These are phyloP conservation scores for Colletotrichum salicis DNA, from an alignment of 2,329 filamentous ascomycete species.

Conservation along the genomic window DNA sequence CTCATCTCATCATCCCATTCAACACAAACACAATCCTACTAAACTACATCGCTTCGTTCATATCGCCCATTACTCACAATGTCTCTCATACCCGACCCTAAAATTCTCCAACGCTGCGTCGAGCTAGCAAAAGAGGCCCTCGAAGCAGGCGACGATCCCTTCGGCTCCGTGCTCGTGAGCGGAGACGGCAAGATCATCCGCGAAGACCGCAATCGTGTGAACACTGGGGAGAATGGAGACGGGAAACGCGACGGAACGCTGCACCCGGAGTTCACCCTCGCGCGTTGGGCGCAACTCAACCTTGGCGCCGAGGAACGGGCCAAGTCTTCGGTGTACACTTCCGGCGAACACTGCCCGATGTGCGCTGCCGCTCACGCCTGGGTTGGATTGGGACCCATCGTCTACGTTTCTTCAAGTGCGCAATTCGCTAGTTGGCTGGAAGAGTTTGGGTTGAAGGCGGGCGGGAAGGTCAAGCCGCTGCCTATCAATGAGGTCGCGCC, in stretches of 20 bases:
- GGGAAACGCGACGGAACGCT: conserved; percentile 44
- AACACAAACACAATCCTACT: background rate
- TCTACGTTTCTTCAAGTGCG: conserved; percentile 45
- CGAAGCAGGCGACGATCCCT: conserved; percentile 48
- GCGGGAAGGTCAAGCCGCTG: conserved; percentile 39
- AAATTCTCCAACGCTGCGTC: conserved; percentile 39
- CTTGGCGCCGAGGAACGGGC: conserved; percentile 52
- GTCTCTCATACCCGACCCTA: conserved; percentile 23
- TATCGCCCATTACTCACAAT: conserved; percentile 12
- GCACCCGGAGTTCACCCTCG: conserved; percentile 50
- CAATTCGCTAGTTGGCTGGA: conserved; percentile 44
- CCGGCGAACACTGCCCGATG: conserved; percentile 52
- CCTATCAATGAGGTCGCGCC: conserved; percentile 45
- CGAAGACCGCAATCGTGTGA: conserved; percentile 48
- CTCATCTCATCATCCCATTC: background rate
- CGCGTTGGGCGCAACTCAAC: conserved; percentile 49
- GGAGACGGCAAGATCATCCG: conserved; percentile 41
- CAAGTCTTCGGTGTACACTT: conserved; percentile 47
- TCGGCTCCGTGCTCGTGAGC: conserved; percentile 50
- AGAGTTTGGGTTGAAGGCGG: conserved; percentile 40
- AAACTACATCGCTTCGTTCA: no score
- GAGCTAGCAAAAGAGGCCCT: conserved; percentile 50
- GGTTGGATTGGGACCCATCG: conserved; percentile 47
- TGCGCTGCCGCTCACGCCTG: conserved; percentile 49
- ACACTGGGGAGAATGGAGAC: conserved; percentile 42